phyloP scores from a whole-genome alignment of 2,329 filamentous ascomycete species.

The Phialemoniopsis sp. region DNA sequence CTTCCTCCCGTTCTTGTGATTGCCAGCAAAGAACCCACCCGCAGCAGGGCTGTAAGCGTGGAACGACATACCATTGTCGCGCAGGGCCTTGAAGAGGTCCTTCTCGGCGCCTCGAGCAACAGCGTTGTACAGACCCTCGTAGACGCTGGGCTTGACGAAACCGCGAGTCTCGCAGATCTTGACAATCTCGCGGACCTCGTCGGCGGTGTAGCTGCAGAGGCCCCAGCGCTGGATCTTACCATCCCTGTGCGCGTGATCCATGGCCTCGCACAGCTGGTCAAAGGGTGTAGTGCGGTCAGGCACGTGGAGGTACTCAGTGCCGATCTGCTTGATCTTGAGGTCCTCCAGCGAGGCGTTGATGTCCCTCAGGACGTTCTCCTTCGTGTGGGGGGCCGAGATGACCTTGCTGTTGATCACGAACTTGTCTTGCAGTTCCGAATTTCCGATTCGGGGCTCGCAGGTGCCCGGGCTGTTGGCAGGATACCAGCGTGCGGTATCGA shows the following conservation, averaged over 20 bases:
- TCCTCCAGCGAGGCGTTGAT: conserved; percentile 24
- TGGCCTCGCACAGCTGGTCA: conserved; percentile 27
- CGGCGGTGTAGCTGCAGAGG: conserved; percentile 31
- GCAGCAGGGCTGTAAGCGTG: conserved; percentile 30
- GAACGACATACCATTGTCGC: conserved; percentile 26
- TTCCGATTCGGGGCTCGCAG: conserved; percentile 24
- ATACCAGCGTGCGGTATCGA: conserved; percentile 29
- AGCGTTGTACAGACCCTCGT: conserved; percentile 34
- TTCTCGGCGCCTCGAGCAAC: conserved; percentile 28
- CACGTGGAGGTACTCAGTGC: conserved; percentile 34
- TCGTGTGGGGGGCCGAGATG: conserved; percentile 19
- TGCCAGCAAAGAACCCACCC: conserved; percentile 22
- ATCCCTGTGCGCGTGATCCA: conserved; percentile 26
- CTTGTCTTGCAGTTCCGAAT: conserved; percentile 15
- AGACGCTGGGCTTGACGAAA: conserved; percentile 28
- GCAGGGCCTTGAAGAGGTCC: conserved; percentile 27
- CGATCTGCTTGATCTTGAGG: conserved; percentile 18
- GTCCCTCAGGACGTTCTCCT: conserved; percentile 18
- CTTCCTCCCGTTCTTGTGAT: neutral
- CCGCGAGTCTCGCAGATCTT: conserved; percentile 24
- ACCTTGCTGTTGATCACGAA: conserved; percentile 32
- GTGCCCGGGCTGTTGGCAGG: conserved; percentile 14
- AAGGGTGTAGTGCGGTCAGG: conserved; percentile 33
- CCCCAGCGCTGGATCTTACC: conserved; percentile 34
- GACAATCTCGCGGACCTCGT: conserved; percentile 30